Evolutionary conservation across 768 basidiomycete genomes (phyloP), one percentile per base, ranked within the genome.

Genomic region (Lactarius sanguifluus): DNA sequence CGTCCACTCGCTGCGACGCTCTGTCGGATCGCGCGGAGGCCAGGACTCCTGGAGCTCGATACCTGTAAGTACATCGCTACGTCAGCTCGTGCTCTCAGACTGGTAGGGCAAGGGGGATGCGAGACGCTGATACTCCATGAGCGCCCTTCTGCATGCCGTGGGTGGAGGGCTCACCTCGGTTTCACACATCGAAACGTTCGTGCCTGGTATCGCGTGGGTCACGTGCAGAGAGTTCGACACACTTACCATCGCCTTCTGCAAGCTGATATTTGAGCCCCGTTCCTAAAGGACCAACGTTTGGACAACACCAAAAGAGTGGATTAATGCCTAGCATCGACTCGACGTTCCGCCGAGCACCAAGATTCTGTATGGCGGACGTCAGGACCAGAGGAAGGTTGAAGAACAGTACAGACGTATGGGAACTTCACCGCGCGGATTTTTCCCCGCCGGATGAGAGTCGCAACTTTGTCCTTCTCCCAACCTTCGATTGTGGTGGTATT

Each of bases 401-500:
- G 64, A 45, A 72, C 32, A 75, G 87, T 76, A 92, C 94, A 76
- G 20, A 66, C 65, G 7, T 98, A 98, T 62, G 96, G 97, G 74
- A 95, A 98, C 76, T 91, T 94, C 72, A 96, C 91, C 78, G 94
- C 90, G 59, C 82, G 85, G 64, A 98, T 89, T 76, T 91, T 92
- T 6, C 96, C 96, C 64, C 89, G 81, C 23, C 90, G 85, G 59
- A 92, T 86, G 71, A 99, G 82, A 0, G 86, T 90, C 5, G 94
- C 90, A 1, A 87, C 94, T 76, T 91, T 96, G 73, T 98, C 95
- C 77, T 98, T 98, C 76, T 99, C 97, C 92, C 93, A 96, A 0
- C 91, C 87, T 78, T 99, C 97, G 59, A 99, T 98, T 1, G 97
- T 98, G 0, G 96, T 99, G 2, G 89, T 86, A 76, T 99, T 99